phyloP scores from a whole-genome alignment of 495 filamentous ascomycete genomes.

The Podospora pseudopauciseta region DNA sequence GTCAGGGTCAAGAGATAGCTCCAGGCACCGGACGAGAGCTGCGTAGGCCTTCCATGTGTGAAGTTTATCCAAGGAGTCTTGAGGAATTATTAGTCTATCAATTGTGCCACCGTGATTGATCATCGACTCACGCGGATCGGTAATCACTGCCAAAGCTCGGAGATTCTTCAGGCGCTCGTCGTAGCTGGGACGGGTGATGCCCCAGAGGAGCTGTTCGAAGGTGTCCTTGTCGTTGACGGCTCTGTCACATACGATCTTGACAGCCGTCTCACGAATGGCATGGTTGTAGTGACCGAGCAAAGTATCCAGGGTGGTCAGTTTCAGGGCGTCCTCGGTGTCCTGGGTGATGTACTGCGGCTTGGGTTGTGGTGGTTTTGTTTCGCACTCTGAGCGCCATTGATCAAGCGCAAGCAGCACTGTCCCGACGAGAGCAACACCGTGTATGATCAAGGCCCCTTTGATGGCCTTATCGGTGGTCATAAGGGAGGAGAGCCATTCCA shows the following conservation, averaged over 20 bases:
- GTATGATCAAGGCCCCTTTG: slow-evolving; percentile 38
- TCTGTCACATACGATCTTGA: slow-evolving; percentile 51
- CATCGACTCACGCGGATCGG: slow-evolving; percentile 27
- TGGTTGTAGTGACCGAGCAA: slow-evolving; percentile 52
- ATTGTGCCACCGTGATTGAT: background rate
- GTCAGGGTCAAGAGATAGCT: slow-evolving; percentile 48
- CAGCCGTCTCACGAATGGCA: slow-evolving; percentile 49
- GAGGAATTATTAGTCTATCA: background rate
- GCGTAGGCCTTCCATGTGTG: slow-evolving; percentile 44
- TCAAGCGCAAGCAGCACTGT: slow-evolving; percentile 40
- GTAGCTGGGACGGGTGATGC: slow-evolving; percentile 49
- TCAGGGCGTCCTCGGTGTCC: slow-evolving; percentile 55
- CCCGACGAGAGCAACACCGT: slow-evolving; percentile 34
- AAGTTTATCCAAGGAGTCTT: slow-evolving; percentile 32
- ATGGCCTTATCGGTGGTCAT: slow-evolving; percentile 44
- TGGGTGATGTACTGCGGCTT: slow-evolving; percentile 59
- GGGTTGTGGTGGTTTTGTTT: slow-evolving; percentile 45
- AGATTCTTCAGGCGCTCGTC: slow-evolving; percentile 49
- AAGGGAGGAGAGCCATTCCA: slow-evolving; percentile 35
- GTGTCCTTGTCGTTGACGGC: slow-evolving; percentile 44
- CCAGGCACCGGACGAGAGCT: slow-evolving; percentile 51
- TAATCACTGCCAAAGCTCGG: slow-evolving; percentile 42
- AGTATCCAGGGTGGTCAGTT: slow-evolving; percentile 46
- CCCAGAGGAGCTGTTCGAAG: slow-evolving; percentile 44
- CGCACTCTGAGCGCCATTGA: slow-evolving; percentile 45